Conservation (phyloP, 75 land plant species). For the Sequoiadendron giganteum region DNA sequence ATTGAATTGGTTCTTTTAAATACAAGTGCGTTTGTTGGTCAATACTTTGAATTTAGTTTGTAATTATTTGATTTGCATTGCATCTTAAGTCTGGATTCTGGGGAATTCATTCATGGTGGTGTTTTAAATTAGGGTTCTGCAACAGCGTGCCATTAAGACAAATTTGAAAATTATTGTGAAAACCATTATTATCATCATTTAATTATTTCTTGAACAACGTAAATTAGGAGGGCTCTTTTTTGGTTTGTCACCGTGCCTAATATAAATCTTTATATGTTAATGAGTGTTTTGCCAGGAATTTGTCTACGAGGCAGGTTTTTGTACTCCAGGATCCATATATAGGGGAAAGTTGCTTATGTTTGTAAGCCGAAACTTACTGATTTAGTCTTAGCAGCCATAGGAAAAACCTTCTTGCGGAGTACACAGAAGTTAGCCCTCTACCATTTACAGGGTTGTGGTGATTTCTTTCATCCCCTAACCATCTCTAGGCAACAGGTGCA, state of each 20-base stretch:
- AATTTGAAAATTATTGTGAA: background rate
- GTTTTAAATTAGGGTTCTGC: slow-evolving; percentile 1
- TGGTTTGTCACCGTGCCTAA: background rate
- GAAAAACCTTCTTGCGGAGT: background rate
- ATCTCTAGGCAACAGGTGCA: background rate
- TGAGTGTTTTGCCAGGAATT: background rate
- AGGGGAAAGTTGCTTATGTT: background rate
- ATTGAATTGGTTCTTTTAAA: background rate
- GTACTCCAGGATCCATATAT: background rate
- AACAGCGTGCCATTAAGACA: background rate
- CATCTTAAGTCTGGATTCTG: background rate
- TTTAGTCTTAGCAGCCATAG: background rate
- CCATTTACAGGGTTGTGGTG: background rate
- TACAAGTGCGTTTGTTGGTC: background rate
- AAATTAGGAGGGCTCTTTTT: background rate
- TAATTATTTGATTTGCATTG: background rate
- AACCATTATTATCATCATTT: background rate
- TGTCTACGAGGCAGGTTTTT: background rate
- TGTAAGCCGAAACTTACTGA: background rate
- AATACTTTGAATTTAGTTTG: no score
- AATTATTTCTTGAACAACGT: background rate
- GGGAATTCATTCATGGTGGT: background rate
- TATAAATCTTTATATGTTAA: background rate
- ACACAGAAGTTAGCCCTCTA: background rate
- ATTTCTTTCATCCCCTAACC: background rate